A percentile compares a stretch with the other conserved stretches of the same genome.
Conservation (phyloP, 2,329 filamentous ascomycete species). For the Fusarium duplospermum region DNA sequence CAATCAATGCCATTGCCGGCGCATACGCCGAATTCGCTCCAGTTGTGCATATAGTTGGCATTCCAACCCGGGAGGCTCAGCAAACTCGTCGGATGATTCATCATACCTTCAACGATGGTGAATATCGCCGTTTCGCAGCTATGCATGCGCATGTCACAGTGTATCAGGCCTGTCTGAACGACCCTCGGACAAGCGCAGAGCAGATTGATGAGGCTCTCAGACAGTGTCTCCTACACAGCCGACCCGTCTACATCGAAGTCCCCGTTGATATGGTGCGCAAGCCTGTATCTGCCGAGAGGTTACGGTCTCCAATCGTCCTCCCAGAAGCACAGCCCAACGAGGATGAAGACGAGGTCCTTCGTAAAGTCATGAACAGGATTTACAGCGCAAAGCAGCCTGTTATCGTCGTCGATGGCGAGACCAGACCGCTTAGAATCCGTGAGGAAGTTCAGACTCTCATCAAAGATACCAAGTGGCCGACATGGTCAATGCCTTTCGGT, state of each 20-base stretch:
- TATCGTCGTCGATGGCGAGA: constrained; percentile 65
- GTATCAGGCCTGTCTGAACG: constrained; percentile 57
- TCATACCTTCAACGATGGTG: constrained; percentile 67
- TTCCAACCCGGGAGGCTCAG: constrained; percentile 57
- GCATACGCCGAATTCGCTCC: not conserved
- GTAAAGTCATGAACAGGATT: constrained; percentile 54
- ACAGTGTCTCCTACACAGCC: not conserved
- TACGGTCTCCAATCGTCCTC: not conserved
- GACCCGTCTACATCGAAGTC: not conserved
- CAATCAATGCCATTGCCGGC: not conserved
- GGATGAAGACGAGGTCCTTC: constrained; percentile 29
- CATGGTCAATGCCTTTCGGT: constrained; percentile 39
- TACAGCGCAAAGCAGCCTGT: constrained; percentile 59
- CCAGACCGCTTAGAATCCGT: constrained; percentile 54
- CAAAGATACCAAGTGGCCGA: constrained; percentile 58
- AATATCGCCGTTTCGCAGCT: constrained; percentile 62
- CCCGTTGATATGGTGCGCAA: not conserved
- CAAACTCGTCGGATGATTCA: constrained; percentile 58
- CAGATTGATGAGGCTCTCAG: not conserved
- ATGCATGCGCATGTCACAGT: constrained; percentile 63
- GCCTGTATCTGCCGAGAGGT: not conserved
- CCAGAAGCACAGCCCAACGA: not conserved
- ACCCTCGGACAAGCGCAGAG: constrained; percentile 50
- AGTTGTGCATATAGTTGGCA: constrained; percentile 31
- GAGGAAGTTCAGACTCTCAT: constrained; percentile 57